These are phyloP conservation scores for Steccherinum ochraceum DNA, from an alignment of 768 basidiomycete genomes.

Conservation along the genomic window DNA sequence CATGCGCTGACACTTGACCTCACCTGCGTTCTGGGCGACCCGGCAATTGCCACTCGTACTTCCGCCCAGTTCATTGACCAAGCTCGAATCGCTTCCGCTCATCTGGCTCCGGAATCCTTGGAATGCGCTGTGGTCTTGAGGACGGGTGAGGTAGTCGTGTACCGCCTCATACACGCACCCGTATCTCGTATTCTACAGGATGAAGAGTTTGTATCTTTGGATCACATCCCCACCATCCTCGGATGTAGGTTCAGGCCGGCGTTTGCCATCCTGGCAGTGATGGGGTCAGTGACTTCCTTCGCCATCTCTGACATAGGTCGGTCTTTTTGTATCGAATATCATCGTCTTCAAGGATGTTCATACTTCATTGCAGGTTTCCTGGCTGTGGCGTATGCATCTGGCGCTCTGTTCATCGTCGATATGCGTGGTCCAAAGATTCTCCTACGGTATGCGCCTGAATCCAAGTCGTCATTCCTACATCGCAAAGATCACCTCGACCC, in stretches of 20 bases:
- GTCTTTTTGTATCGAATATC: no score
- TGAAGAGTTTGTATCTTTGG: conserved; percentile 47
- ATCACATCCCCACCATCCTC: conserved; percentile 36
- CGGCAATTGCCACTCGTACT: conserved; percentile 25
- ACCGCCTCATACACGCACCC: conserved; percentile 26
- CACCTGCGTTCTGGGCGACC: conserved; percentile 39
- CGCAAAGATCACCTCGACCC: conserved; percentile 32
- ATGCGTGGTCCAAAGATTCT: conserved; percentile 70
- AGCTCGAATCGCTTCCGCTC: conserved; percentile 35
- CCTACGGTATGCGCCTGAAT: conserved; percentile 37
- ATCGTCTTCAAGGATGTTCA: not conserved
- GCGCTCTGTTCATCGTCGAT: conserved; percentile 59
- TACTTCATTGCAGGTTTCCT: conserved; percentile 53
- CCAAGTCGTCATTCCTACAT: conserved; percentile 29
- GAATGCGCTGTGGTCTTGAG: conserved; percentile 50
- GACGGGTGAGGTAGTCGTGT: conserved; percentile 54
- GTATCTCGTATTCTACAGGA: conserved; percentile 27
- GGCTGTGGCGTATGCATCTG: conserved; percentile 61
- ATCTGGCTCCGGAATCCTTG: conserved; percentile 48
- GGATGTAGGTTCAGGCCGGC: conserved; percentile 51
- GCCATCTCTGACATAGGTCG: conserved; percentile 72
- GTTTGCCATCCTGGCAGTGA: conserved; percentile 46
- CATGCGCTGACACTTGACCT: conserved; percentile 58
- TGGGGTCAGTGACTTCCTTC: conserved; percentile 44
- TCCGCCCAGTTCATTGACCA: conserved; percentile 23